Conservation (phyloP, 2,329 filamentous ascomycete genomes). For the Colletotrichum acutatum region DNA sequence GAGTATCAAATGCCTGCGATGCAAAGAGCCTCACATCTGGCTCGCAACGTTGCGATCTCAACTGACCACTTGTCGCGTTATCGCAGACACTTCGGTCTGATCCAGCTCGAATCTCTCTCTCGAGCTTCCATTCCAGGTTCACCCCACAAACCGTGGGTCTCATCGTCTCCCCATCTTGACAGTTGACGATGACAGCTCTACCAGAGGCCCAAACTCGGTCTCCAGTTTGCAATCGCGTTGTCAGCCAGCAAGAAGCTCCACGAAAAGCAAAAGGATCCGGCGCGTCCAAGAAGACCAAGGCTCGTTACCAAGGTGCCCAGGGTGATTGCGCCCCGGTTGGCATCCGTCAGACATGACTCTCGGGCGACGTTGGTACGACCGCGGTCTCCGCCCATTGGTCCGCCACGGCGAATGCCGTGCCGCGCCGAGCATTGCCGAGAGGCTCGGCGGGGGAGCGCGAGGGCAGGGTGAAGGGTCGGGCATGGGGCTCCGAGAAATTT, state of each 20-base stretch:
- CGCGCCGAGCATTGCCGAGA: conserved; percentile 35
- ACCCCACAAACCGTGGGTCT: not conserved
- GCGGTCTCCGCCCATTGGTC: conserved; percentile 20
- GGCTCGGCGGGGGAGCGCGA: conserved; percentile 28
- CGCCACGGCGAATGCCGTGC: conserved; percentile 28
- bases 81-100: not conserved
- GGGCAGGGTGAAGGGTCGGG: conserved; percentile 21
- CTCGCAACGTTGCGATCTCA: conserved; percentile 4
- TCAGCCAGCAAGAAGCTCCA: conserved; percentile 2
- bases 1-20: not conserved
- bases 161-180: conserved; percentile 10
- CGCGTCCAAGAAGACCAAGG: conserved; percentile 25
- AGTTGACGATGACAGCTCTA: conserved; percentile 16
- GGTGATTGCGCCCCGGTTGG: conserved; percentile 3
- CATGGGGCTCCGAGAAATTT: conserved; percentile 22
- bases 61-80: not conserved
- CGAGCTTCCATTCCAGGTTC: not conserved
- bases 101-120: not conserved
- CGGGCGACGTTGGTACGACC: conserved; percentile 14
- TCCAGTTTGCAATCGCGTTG: not conserved
- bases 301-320: conserved; percentile 3
- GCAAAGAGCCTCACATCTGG: conserved; percentile 20
- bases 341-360: conserved; percentile 29
- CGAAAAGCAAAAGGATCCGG: conserved; percentile 2
- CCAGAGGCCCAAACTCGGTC: not conserved